Base-by-base conservation (phyloP, 2,329 filamentous ascomycete genomes). In the Anisogramma anomala region DNA sequence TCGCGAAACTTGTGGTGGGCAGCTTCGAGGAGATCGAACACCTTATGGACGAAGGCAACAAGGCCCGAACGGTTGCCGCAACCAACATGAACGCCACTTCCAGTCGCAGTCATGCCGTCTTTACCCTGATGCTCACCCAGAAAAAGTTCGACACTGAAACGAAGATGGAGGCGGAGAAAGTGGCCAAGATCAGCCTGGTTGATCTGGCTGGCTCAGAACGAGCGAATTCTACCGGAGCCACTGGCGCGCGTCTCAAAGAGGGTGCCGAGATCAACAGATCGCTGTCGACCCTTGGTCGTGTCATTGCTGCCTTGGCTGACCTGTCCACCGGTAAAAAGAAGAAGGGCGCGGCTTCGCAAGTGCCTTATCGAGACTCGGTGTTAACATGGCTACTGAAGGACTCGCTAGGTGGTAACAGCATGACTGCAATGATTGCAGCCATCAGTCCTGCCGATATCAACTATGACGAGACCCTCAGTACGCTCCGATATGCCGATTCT, bases 1-100 rank as follows among this genome's bases (percentile, higher is more conserved):
- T 98, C 54, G 88, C 93, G 48, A 96, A 98, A 61, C 67, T 98
- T 45, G 85, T 91, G 1, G 91, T 98, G 30, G 78, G 86, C 52
- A 89, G 86, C 46, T 96, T 98, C 58, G 72, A 82, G 41, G 93
- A 98, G 58, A 96, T 98, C 51, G 91, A 98, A 56, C 81, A 95
- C 57, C 67, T 98, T 54, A 98, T 98, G 91, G 91, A 98, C 58
- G 89, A 96, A 64, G 91, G 91, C 55, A 98, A 98, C 69, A 98
- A 98, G 65, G 91, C 91, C 25, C 76, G 91, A 69, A 98, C 91
- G 0, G 91, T 98, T 28, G 91, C 91, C 3, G 91, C 91, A 6
- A 98, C 91, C 28, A 98, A 96, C 72, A 98, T 98, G 91, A 98
- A 98, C 69, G 91, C 96, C 63, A 98, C 93, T 0, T 95, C 87